These are phyloP conservation scores for Psilocybe sp. DNA, from an alignment of 768 basidiomycete species.

Conservation along the genomic window DNA sequence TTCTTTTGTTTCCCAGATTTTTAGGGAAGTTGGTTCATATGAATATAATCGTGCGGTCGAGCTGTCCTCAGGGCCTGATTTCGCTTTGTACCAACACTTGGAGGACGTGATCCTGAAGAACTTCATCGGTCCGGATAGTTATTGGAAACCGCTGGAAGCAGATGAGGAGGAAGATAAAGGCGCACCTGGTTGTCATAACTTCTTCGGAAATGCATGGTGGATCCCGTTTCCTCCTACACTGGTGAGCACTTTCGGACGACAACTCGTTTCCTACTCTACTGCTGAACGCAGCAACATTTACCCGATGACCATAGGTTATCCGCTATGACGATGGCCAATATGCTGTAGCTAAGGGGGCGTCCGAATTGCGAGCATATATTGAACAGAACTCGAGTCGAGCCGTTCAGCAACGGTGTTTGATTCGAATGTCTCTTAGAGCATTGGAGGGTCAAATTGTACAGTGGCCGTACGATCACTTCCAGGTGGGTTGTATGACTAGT, in stretches of 20 bases:
- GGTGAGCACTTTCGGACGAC: constrained; percentile 31
- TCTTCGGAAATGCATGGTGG: constrained; percentile 79
- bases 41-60: constrained; percentile 53
- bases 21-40: constrained; percentile 63
- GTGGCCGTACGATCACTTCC: constrained; percentile 63
- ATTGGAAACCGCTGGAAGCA: constrained; percentile 45
- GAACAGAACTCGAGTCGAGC: constrained; percentile 54
- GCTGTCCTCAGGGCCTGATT: constrained; percentile 44
- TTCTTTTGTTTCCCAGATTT: constrained; percentile 43
- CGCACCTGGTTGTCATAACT: constrained; percentile 36
- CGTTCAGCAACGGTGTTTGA: constrained; percentile 47
- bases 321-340: constrained; percentile 63
- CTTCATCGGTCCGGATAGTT: constrained; percentile 71
- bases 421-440: constrained; percentile 62
- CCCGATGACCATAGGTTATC: constrained; percentile 45
- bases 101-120: constrained; percentile 52
- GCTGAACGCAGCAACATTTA: neutral
- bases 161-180: constrained; percentile 13
- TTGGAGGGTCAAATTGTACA: constrained; percentile 58
- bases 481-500: constrained; percentile 32
- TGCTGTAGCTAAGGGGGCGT: constrained; percentile 40
- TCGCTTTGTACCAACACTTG: constrained; percentile 41
- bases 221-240: constrained; percentile 76
- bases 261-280: neutral
- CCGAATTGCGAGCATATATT: constrained; percentile 58